Base-by-base conservation (phyloP, 805 yeast species). In the Danielia reshetovae region DNA sequence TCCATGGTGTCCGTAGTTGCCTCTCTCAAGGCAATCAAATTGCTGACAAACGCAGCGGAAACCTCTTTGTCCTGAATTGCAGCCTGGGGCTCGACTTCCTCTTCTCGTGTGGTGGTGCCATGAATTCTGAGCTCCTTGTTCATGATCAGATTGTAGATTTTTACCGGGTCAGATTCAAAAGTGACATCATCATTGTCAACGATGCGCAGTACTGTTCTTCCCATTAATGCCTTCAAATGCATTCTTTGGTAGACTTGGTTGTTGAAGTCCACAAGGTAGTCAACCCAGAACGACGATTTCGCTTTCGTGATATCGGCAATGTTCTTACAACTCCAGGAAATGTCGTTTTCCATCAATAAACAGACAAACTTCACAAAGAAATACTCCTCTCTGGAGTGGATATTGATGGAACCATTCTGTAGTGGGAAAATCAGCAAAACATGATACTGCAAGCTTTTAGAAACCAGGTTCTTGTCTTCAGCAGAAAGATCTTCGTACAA, bases 21-120 rank as follows among this genome's bases (percentile, higher is more conserved):
- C 42, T 85, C 95, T 55, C 97, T 75, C 34, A 93, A 60, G 15
- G 65, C 64, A 57, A 85, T 85, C 49, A 93, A 63, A 47, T 93
- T 89, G 23, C 68, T 59, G 22, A 93, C 80, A 55, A 86, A 93
- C 27, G 70, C 68, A 0, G 62, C 59, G 22, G 93, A 74, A 0
- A 90, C 87, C n/a, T 73, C 79, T 1, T 79, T 74, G 45, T 85
- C 89, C 43, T 81, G 82, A 42, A 90, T 85, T 1, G 97, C 95
- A 24, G 64, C 68, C 35, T 76, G 81, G 0, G 84, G 79, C 4
- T 77, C 53, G 3, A 71, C 38, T 4, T 32, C 52, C 14, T 66
- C 56, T 2, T 63, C 49, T 38, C 57, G 55, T 8, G 40, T 60
- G 53, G 65, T 56, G 49, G 60, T 39, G 1, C 71, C 70, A 24